Conservation (phyloP, 371 early-diverging fungal genomes). For the Basidiobolus heterosporus region DNA sequence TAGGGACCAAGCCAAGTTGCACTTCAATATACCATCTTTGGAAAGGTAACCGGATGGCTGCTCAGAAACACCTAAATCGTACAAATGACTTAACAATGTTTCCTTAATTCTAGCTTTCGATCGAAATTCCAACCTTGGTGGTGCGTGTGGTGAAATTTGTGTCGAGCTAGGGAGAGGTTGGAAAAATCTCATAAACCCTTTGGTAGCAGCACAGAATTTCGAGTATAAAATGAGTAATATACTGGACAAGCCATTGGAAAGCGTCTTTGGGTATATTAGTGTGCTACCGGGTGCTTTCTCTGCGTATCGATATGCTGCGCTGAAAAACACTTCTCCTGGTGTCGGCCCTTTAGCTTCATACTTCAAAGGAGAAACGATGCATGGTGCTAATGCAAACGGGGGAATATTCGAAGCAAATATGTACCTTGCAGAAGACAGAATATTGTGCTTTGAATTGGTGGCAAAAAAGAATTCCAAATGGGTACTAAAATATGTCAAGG, state of each 20-base stretch:
- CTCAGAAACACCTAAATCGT: no score
- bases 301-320: conserved; percentile 41
- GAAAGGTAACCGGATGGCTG: no score
- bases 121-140: conserved; percentile 39
- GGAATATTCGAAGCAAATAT: conserved; percentile 51
- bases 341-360: conserved; percentile 45
- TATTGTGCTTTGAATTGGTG: conserved; percentile 57
- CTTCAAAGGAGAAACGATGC: conserved; percentile 40
- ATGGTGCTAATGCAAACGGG: conserved; percentile 18
- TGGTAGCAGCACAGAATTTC: conserved; percentile 71
- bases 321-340: conserved; percentile 28
- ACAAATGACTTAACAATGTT: no score
- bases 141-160: conserved; percentile 61
- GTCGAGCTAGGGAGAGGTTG: conserved; percentile 34
- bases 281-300: conserved; percentile 66
- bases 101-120: conserved; percentile 24
- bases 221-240: conserved; percentile 76
- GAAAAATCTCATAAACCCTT: conserved; percentile 39
- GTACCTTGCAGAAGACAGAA: conserved; percentile 63
- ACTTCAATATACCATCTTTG: conserved; percentile 46
- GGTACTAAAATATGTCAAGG: conserved; percentile 47
- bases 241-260: conserved; percentile 67
- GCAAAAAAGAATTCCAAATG: conserved; percentile 42
- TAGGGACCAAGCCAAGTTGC: conserved; percentile 44
- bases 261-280: conserved; percentile 68